These are phyloP conservation scores for Ascochyta lentis DNA, from an alignment of 2,329 filamentous ascomycete genomes.

Conservation along the genomic window DNA sequence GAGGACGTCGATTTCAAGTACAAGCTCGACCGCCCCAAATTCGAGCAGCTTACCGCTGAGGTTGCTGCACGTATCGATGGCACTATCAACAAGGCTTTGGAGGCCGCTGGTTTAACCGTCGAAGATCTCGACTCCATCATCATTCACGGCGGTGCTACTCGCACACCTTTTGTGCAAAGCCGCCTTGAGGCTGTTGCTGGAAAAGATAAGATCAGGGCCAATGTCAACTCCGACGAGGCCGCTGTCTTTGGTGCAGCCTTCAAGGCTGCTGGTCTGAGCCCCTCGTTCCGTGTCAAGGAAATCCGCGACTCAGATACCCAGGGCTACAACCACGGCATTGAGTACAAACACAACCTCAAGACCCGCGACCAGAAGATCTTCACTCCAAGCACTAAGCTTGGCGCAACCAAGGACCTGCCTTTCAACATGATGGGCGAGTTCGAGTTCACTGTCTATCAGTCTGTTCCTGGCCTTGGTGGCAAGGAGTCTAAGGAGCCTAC, in stretches of 20 bases:
- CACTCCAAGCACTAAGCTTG: constrained; percentile 75
- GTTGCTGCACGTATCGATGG: constrained; percentile 72
- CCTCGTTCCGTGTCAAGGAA: constrained; percentile 97
- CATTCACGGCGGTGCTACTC: constrained; percentile 86
- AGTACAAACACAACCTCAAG: constrained; percentile 74
- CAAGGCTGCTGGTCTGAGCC: constrained; percentile 88
- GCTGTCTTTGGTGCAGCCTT: constrained; percentile 96
- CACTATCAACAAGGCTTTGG: constrained; percentile 77
- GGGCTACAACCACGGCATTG: constrained; percentile 75
- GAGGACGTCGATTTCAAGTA: constrained; percentile 94
- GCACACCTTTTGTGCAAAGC: constrained; percentile 94
- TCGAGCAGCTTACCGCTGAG: constrained; percentile 76
- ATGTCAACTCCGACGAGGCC: constrained; percentile 96
- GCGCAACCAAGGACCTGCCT: constrained; percentile 81
- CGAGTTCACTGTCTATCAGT: constrained; percentile 78
- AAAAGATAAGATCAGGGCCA: constrained; percentile 82
- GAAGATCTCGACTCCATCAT: constrained; percentile 87
- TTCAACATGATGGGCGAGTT: constrained; percentile 87
- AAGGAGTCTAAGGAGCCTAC: constrained; percentile 64
- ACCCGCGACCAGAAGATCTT: constrained; percentile 82
- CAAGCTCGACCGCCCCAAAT: constrained; percentile 79
- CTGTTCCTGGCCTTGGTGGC: constrained; percentile 59
- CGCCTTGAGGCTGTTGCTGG: constrained; percentile 79
- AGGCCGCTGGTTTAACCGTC: constrained; percentile 73
- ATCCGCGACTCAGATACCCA: constrained; percentile 83